A percentile compares a stretch with the other conserved stretches of the same genome.
Evolutionary conservation across 2,329 filamentous ascomycete species (phyloP).

Genomic region (Emmonsia crescens): DNA sequence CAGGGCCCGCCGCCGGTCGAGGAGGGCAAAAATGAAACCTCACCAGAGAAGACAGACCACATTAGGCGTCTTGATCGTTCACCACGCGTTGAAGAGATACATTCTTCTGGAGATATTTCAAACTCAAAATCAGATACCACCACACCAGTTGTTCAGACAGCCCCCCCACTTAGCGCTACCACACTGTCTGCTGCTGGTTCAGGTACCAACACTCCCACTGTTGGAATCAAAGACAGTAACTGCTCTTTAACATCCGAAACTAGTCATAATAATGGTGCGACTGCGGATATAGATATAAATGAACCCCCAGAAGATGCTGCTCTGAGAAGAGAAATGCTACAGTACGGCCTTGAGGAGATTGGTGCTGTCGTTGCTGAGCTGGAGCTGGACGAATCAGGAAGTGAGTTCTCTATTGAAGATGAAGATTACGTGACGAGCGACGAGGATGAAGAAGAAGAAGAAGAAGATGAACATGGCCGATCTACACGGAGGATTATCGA

Average conservation of each 20-base stretch:
- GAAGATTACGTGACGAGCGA: slow-evolving; percentile 45
- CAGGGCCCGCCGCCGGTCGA: slow-evolving; percentile 9
- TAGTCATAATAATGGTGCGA: slow-evolving; percentile 6
- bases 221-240: slow-evolving; percentile 1
- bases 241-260: background rate
- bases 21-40: slow-evolving; percentile 1
- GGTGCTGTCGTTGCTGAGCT: slow-evolving; percentile 88
- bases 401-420: slow-evolving; percentile 42
- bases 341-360: slow-evolving; percentile 79
- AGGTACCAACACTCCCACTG: slow-evolving; percentile 1
- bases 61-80: background rate
- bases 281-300: slow-evolving; percentile 55
- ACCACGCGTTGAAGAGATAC: background rate
- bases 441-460: slow-evolving; percentile 48
- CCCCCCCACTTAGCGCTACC: background rate
- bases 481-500: slow-evolving; percentile 56
- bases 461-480: slow-evolving; percentile 70
- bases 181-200: background rate
- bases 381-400: slow-evolving; percentile 59
- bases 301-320: slow-evolving; percentile 73
- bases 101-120: background rate
- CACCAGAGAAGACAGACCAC: background rate
- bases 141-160: background rate
- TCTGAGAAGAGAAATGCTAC: slow-evolving; percentile 76
- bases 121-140: background rate